These are phyloP conservation scores for Ascochyta fabae DNA, from an alignment of 2,329 filamentous ascomycete species.

Conservation along the genomic window DNA sequence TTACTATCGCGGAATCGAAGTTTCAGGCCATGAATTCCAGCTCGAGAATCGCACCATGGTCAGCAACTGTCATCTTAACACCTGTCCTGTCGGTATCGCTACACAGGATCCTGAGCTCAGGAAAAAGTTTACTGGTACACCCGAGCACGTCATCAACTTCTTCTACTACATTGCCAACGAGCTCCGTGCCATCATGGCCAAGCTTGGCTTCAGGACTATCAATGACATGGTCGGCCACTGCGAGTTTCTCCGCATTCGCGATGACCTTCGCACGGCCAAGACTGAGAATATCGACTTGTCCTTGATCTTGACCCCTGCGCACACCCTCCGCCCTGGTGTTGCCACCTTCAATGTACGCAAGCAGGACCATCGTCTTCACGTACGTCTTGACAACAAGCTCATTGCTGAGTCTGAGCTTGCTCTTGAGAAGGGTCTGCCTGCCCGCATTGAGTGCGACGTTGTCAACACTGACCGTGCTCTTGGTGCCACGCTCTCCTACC, in stretches of 20 bases:
- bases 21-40: no score
- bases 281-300: conserved; percentile 93
- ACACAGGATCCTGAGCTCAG: conserved; percentile 94
- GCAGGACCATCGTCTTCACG: conserved; percentile 93
- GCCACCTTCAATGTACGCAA: conserved; percentile 98
- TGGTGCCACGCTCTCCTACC: conserved; percentile 93
- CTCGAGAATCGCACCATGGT: no score
- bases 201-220: conserved; percentile 90
- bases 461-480: conserved; percentile 95
- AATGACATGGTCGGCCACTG: conserved; percentile 98
- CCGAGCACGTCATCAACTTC: conserved; percentile 98
- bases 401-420: conserved; percentile 95
- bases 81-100: conserved; percentile 90
- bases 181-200: conserved; percentile 94
- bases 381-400: conserved; percentile 94
- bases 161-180: conserved; percentile 98
- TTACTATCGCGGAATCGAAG: no score
- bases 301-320: conserved; percentile 91
- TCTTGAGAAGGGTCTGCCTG: conserved; percentile 90
- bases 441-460: conserved; percentile 92
- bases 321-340: conserved; percentile 91
- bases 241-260: conserved; percentile 83
- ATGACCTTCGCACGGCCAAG: conserved; percentile 87
- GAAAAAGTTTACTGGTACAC: conserved; percentile 90
- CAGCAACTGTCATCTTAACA: no score